Conservation (phyloP, 257 asterid genomes). For the Solanum pinnatisectum region DNA sequence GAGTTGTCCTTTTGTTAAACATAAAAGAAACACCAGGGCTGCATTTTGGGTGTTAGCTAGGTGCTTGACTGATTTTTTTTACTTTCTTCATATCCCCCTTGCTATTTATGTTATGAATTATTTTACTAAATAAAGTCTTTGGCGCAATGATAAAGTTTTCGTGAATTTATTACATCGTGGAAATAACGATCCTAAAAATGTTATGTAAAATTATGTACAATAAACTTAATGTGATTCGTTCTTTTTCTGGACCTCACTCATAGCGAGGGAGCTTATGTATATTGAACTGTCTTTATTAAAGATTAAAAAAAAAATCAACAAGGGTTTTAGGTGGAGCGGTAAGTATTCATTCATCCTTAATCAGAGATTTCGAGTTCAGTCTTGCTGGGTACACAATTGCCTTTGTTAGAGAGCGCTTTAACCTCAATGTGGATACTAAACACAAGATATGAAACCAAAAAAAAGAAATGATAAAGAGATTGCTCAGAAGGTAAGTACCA, state of each 20-base stretch:
- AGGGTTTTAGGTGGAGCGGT: background rate
- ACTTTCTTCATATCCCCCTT: background rate
- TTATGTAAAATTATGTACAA: background rate
- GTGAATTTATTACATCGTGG: background rate
- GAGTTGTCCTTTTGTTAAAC: background rate
- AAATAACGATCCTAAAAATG: background rate
- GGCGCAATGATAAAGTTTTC: background rate
- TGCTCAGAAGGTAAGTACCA: background rate
- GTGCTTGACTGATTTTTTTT: background rate
- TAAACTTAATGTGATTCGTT: background rate
- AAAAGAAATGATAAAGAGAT: background rate
- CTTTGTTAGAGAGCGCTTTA: background rate
- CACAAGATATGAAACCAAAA: background rate
- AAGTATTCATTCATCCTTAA: background rate
- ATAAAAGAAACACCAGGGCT: background rate
- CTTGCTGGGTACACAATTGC: rapidly evolving
- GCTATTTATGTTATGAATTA: background rate
- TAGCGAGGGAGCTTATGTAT: background rate
- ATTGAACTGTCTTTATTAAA: background rate
- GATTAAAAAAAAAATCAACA: background rate
- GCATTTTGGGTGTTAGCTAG: background rate
- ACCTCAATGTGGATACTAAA: background rate
- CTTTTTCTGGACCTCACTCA: background rate
- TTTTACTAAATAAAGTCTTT: background rate
- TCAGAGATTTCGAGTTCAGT: background rate